Percentiles rank a stretch among this genome's conserved stretches.
Conservation (phyloP, 1,284 basidiomycete genomes). For the Fomes fomentarius region DNA sequence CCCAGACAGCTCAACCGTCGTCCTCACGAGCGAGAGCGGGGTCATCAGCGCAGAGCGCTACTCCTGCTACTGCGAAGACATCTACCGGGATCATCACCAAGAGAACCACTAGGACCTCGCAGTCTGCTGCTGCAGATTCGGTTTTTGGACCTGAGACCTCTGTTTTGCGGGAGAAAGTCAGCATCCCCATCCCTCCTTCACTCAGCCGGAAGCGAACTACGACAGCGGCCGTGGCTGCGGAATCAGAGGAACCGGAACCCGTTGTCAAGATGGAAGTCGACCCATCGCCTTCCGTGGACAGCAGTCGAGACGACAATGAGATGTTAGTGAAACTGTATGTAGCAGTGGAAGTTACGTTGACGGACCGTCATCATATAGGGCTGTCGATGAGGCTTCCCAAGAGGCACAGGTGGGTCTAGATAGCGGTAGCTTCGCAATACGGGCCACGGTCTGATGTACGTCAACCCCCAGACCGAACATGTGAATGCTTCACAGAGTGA, state of each 20-base stretch:
- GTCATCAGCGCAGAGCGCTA: not conserved
- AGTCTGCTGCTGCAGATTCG: constrained; percentile 10
- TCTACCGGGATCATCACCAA: not conserved
- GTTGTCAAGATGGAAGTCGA: constrained; percentile 12
- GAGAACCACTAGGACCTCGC: constrained; percentile 11
- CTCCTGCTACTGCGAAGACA: not conserved
- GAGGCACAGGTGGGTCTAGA: not conserved
- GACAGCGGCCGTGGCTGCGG: not conserved
- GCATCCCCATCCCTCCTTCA: not conserved
- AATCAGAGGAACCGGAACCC: not conserved
- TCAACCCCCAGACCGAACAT: too few relatives aligned
- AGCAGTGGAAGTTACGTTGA: not conserved
- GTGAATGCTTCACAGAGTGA: too few relatives aligned
- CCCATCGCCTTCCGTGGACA: not conserved
- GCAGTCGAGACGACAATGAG: not conserved
- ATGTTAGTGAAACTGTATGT: not conserved
- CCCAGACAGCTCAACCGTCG: not conserved
- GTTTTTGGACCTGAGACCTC: not conserved
- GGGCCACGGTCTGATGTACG: too few relatives aligned
- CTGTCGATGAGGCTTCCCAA: not conserved
- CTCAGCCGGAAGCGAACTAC: not conserved
- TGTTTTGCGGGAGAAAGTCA: not conserved
- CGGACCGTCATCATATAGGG: not conserved
- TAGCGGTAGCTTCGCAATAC: too few relatives aligned
- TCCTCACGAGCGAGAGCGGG: not conserved